phyloP scores from a whole-genome alignment of 2,329 filamentous ascomycete genomes.

The Dactylellina haptotyla region DNA sequence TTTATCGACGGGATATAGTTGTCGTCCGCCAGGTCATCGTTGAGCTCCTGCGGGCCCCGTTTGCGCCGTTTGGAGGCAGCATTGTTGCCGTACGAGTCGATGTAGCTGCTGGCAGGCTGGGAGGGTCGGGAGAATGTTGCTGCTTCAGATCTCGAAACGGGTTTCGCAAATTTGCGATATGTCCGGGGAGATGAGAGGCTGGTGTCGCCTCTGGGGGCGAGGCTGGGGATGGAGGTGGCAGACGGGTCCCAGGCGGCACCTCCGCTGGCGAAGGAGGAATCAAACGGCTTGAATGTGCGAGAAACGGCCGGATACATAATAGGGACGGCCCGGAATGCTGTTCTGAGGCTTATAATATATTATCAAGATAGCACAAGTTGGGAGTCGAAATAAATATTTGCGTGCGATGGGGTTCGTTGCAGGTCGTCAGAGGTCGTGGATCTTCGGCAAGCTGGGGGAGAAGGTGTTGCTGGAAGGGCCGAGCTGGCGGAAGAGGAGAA shows the following conservation, averaged over 20 bases:
- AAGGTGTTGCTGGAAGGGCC: background rate
- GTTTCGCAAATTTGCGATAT: constrained; percentile 48
- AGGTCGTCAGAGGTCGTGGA: no score
- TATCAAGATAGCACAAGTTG: no score
- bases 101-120: constrained; percentile 35
- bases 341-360: background rate
- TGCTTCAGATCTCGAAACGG: constrained; percentile 45
- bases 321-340: constrained; percentile 27
- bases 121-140: constrained; percentile 25
- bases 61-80: constrained; percentile 37
- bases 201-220: constrained; percentile 27
- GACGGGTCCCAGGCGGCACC: constrained; percentile 39
- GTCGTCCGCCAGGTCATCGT: constrained; percentile 43
- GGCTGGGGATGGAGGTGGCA: constrained; percentile 36
- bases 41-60: constrained; percentile 43
- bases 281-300: constrained; percentile 34
- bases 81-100: constrained; percentile 32
- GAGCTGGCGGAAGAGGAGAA: background rate
- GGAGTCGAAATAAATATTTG: no score
- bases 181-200: constrained; percentile 27
- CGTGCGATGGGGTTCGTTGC: no score
- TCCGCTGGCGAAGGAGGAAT: constrained; percentile 21
- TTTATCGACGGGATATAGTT: constrained; percentile 47
- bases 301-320: constrained; percentile 33
- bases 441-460: no score